These are phyloP conservation scores for Trichosporon asahii DNA, from an alignment of 1,284 basidiomycete species.

Conservation along the genomic window DNA sequence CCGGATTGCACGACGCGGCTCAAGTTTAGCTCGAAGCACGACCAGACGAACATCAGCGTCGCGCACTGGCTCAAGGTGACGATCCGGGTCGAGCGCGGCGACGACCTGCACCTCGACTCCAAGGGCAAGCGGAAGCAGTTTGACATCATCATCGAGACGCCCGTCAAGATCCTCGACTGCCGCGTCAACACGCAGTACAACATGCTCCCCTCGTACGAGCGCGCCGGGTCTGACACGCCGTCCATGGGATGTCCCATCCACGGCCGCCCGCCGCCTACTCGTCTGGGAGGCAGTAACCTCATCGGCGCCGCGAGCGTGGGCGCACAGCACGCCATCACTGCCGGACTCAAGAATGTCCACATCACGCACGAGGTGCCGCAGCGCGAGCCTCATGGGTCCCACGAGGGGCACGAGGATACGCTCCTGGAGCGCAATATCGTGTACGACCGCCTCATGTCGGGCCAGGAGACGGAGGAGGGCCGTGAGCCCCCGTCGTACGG, in stretches of 20 bases:
- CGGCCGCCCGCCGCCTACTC: neutral
- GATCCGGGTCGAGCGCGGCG: constrained; percentile 78
- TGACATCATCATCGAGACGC: constrained; percentile 75
- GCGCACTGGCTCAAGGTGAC: constrained; percentile 77
- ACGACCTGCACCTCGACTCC: constrained; percentile 62
- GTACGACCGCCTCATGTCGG: constrained; percentile 59
- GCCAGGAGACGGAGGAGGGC: constrained; percentile 62
- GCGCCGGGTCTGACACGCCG: constrained; percentile 11
- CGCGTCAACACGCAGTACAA: constrained; percentile 74
- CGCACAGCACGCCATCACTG: neutral
- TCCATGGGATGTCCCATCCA: constrained; percentile 39
- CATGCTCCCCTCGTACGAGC: constrained; percentile 61
- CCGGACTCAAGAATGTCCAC: neutral
- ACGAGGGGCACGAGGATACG: constrained; percentile 40
- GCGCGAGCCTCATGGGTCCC: neutral
- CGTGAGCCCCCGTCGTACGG: constrained; percentile 65
- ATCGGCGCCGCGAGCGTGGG: constrained; percentile 7
- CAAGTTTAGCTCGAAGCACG: constrained; percentile 78
- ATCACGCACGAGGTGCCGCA: neutral
- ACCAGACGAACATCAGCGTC: constrained; percentile 73
- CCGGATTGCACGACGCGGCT: constrained; percentile 57
- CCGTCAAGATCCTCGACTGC: constrained; percentile 57
- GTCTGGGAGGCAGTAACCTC: neutral
- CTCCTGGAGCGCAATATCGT: constrained; percentile 51
- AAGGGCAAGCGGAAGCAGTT: constrained; percentile 72